Evolutionary conservation across 106 monocot genomes (phyloP), one percentile per base, ranked within the genome.

Genomic region (Agapanthus africanus): DNA sequence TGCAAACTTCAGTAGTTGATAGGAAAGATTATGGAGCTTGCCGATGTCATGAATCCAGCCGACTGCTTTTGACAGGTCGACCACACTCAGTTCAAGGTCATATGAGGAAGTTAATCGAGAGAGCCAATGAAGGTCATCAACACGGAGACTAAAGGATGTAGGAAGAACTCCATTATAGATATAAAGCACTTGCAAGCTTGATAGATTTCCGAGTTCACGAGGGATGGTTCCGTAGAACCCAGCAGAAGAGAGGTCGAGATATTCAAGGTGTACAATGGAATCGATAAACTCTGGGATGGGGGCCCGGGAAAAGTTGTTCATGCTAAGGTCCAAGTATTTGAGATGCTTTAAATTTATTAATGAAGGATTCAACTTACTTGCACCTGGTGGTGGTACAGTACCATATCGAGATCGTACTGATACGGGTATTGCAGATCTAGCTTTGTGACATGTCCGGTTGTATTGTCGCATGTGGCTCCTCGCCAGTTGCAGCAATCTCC

Each of bases 401-500:
- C 19, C 46, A 15, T 47, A 15, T 47, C 13, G 19, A 19, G 46
- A 19, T 14, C 65, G n/a, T n/a, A 41, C 2, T 2, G 16, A 7
- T 39, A 0, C 0, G 13, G 40, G 31, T 68, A 57, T 1, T 19
- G 34, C 6, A 85, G 78, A 14, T 85, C 57, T 46, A 85, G 74
- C n/a, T 6, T 21, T 21, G 76, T 8, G 59, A 86, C 72, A 30
- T 82, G 74, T 1, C 74, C 76, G 0, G 79, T 82, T 3, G 0
- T 23, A 31, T 69, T 73, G 68, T 66, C 31, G 70, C 86, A 86
- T 2, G 19, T 5, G 7, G 82, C 51, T 21, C 82, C 79, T 11
- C 4, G 37, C 82, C 86, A 86, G 6, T 22, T 39, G 37, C 86
- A 86, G 66, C 82, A 86, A 31, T 79, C 73, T 13, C 6, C 4